A percentile compares a stretch with the other conserved stretches of the same genome.
These are phyloP conservation scores for Scheffersomyces ergatensis DNA, from an alignment of 805 yeast genomes.

Conservation along the genomic window DNA sequence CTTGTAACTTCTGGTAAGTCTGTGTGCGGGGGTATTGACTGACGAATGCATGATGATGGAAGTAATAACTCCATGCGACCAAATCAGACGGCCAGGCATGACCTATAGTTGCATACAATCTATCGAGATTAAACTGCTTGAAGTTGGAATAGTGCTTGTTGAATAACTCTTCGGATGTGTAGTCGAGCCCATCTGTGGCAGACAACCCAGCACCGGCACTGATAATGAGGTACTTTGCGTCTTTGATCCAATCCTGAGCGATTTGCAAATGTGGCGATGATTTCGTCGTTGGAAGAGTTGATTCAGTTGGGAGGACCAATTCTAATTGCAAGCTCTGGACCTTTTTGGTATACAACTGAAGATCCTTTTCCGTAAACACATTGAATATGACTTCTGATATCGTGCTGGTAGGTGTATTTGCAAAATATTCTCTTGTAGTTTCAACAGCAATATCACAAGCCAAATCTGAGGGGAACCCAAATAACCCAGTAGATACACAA, in stretches of 20 bases:
- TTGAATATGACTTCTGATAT: slow-evolving; percentile 4
- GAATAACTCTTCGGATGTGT: slow-evolving; percentile 2
- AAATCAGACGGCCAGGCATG: slow-evolving; percentile 2
- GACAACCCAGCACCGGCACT: slow-evolving; percentile 6
- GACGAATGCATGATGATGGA: slow-evolving; percentile 1
- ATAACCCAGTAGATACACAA: slow-evolving; percentile 4
- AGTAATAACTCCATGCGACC: slow-evolving; percentile 3
- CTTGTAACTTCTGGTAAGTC: slow-evolving; percentile 1
- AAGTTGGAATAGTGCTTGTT: slow-evolving; percentile 1
- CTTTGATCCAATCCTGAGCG: not conserved
- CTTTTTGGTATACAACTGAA: not conserved
- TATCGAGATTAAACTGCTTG: not conserved
- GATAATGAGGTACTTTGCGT: slow-evolving; percentile 1
- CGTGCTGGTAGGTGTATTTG: not conserved
- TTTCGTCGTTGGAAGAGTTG: not conserved
- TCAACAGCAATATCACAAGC: slow-evolving; percentile 3
- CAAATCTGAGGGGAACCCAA: slow-evolving; percentile 1
- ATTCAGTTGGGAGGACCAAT: not conserved
- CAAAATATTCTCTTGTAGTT: not conserved
- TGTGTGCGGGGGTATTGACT: slow-evolving; percentile 1
- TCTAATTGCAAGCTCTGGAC: not conserved
- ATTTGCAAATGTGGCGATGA: not conserved
- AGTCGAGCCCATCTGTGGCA: slow-evolving; percentile 4
- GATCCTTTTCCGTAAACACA: slow-evolving; percentile 4
- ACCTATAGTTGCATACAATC: slow-evolving; percentile 5